Evolutionary conservation across 352 stramenopile species (phyloP), one percentile per base, ranked within the genome.

Genomic region (Globisporangium nodosum): DNA sequence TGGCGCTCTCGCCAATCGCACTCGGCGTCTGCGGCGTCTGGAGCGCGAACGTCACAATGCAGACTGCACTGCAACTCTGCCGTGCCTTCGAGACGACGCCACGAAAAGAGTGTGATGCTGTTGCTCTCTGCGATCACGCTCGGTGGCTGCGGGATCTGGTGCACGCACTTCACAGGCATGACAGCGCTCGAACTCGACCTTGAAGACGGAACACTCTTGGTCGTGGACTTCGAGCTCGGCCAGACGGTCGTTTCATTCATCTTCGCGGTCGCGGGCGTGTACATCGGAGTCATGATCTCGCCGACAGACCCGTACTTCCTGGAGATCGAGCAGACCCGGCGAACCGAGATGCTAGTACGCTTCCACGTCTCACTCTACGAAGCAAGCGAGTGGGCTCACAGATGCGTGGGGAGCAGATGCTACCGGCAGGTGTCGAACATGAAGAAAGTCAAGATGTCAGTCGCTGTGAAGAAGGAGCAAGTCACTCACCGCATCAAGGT

Each of bases 121-220:
- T 42, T 47, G 1, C 20, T 83, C 0, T 73, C 79, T 3, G 63
- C 75, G 0, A 20, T 84, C 27, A 61, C 70, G 1, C 59, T 89
- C n/a, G 77, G 79, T 27, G 80, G 77, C 3, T 83, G 75, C 45
- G 77, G 75, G 20, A 88, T 90, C 52, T 90, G 77, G 80, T 69
- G 61, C 65, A 88, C 82, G 76, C 80, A 90, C n/a, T 88, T 90
- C 56, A 82, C 78, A 5, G 80, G 80, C 27, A 90, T 90, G 77
- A 74, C 75, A 24, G 77, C 79, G 13, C 63, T 78, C 8, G n/a
- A 68, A 12, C 47, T 87, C 39, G 56, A 42, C 1, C 60, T 73
- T 35, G 58, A 67, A 3, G 69, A 88, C 47, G 68, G 68, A 0
- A 64, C 66, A 5, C 30, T 73, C 0, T 55, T 89, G 13, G 27